Evolutionary conservation across 768 basidiomycete species (phyloP).

Genomic region (Daedalea quercina): DNA sequence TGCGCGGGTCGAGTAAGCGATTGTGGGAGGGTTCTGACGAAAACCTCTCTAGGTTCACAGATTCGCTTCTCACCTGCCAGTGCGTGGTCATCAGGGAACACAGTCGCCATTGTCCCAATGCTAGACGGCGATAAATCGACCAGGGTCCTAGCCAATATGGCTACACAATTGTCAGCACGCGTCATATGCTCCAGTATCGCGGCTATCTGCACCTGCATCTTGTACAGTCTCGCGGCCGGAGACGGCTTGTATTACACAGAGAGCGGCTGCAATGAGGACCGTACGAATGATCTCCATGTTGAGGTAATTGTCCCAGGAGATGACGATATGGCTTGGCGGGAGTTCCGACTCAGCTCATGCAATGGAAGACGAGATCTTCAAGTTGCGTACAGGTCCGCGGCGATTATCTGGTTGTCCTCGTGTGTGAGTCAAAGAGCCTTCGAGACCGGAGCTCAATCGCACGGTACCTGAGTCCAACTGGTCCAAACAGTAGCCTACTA

Average conservation of each 20-base stretch:
- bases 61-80: conserved; percentile 26
- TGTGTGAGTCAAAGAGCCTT: background rate
- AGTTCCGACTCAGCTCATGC: no score
- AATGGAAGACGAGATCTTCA: no score
- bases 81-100: conserved; percentile 36
- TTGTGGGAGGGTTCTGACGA: background rate
- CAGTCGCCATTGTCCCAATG: conserved; percentile 44
- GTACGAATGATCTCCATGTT: background rate
- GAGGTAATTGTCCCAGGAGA: background rate
- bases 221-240: conserved; percentile 34
- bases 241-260: background rate
- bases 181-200: background rate
- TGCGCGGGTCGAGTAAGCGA: background rate
- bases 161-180: conserved; percentile 20
- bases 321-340: background rate
- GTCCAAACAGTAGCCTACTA: background rate
- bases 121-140: conserved; percentile 29
- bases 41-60: background rate
- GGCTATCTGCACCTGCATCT: conserved; percentile 36
- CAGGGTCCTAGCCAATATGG: conserved; percentile 35
- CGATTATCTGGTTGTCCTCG: background rate
- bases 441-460: background rate
- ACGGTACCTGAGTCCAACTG: background rate
- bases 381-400: background rate
- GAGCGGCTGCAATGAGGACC: background rate